Evolutionary conservation across 1,284 basidiomycete species (phyloP).

Genomic region (Trametes versicolor): DNA sequence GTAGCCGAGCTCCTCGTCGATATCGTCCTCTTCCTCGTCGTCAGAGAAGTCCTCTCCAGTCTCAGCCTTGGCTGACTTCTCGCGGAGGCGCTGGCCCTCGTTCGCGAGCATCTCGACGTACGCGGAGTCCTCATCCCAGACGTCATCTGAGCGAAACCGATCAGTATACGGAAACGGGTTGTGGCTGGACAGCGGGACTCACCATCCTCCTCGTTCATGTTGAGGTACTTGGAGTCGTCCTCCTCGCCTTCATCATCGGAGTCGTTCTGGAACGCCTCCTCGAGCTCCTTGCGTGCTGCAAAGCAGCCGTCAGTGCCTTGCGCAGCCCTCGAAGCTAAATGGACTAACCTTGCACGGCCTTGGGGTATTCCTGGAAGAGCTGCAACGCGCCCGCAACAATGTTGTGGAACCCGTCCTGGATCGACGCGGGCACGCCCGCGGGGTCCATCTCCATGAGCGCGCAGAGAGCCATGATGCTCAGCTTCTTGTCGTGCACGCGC

Average conservation of each 20-base stretch:
- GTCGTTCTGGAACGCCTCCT: slow-evolving; percentile 66
- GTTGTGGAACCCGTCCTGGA: slow-evolving; percentile 77
- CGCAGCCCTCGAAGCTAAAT: background rate
- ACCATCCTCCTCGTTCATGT: slow-evolving; percentile 81
- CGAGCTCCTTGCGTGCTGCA: slow-evolving; percentile 72
- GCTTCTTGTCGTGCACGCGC: slow-evolving; percentile 92
- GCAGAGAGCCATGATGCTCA: slow-evolving; percentile 81
- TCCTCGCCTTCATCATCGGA: slow-evolving; percentile 67
- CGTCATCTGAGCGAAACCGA: slow-evolving; percentile 62
- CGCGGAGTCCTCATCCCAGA: slow-evolving; percentile 87
- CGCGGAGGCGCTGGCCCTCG: slow-evolving; percentile 79
- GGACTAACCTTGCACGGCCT: slow-evolving; percentile 69
- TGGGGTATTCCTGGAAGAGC: slow-evolving; percentile 80
- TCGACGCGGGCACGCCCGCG: slow-evolving; percentile 60
- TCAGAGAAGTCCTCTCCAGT: slow-evolving; percentile 55
- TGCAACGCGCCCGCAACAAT: slow-evolving; percentile 76
- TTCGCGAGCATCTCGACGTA: slow-evolving; percentile 84
- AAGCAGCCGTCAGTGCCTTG: background rate
- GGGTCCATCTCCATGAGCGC: slow-evolving; percentile 77
- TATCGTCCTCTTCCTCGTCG: slow-evolving; percentile 62
- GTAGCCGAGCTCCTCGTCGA: slow-evolving; percentile 83
- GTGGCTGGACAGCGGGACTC: slow-evolving; percentile 28
- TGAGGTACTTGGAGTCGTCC: slow-evolving; percentile 67
- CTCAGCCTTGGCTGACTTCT: slow-evolving; percentile 59
- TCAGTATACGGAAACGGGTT: slow-evolving; percentile 8